Evolutionary conservation across 345 rosid species (phyloP).

Genomic region (Populus euphratica): DNA sequence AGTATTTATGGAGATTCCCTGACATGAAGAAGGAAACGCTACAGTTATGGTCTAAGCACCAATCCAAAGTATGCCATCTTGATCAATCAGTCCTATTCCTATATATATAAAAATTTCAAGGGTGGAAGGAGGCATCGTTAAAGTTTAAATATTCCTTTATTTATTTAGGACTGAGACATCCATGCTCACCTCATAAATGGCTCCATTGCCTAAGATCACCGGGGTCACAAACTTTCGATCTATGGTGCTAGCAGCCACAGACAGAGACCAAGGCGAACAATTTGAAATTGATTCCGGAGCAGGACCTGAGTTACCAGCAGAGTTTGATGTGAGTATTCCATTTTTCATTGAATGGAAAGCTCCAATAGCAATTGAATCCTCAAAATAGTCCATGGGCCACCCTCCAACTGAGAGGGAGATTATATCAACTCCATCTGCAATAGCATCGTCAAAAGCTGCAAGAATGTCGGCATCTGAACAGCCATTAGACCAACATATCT

Average conservation of each 20-base stretch:
- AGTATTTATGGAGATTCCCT: conserved; percentile 27
- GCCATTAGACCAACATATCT: conserved; percentile 18
- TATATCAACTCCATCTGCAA: conserved; percentile 19
- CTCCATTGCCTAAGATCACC: conserved; percentile 34
- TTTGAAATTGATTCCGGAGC: conserved; percentile 3
- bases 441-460: conserved; percentile 22
- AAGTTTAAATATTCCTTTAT: background rate
- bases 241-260: conserved; percentile 34
- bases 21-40: background rate
- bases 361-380: conserved; percentile 29
- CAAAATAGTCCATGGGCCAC: background rate
- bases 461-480: conserved; percentile 20
- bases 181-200: conserved; percentile 9
- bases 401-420: conserved; percentile 18
- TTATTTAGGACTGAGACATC: background rate
- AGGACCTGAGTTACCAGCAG: conserved; percentile 34
- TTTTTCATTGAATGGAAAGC: conserved; percentile 34
- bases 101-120: background rate
- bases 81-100: too few relatives aligned
- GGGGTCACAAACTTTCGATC: conserved; percentile 26
- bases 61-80: too few relatives aligned
- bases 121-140: background rate
- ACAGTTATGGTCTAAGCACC: too few relatives aligned
- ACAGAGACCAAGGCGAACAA: conserved; percentile 29
- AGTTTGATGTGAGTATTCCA: conserved; percentile 28